phyloP scores from a whole-genome alignment of 2,329 filamentous ascomycete species.

The Aspergillus sp. region DNA sequence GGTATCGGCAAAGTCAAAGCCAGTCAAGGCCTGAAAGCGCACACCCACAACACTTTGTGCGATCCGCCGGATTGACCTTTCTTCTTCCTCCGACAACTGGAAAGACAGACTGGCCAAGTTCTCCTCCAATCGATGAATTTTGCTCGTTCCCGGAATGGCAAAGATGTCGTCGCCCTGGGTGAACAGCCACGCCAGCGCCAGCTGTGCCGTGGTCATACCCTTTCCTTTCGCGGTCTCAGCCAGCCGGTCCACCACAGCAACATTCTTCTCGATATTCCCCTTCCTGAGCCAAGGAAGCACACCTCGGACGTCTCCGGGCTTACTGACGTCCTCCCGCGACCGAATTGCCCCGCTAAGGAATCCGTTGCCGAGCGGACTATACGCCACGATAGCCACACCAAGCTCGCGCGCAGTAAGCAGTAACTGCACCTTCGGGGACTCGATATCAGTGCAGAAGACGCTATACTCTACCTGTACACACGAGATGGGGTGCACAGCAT shows the following conservation, averaged over 20 bases:
- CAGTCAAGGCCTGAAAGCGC: slow-evolving; percentile 14
- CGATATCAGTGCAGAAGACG: slow-evolving; percentile 54
- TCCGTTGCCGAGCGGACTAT: slow-evolving; percentile 48
- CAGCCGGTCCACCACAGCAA: slow-evolving; percentile 56
- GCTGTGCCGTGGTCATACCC: slow-evolving; percentile 56
- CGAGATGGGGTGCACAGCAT: slow-evolving; percentile 52
- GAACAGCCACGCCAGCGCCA: slow-evolving; percentile 65
- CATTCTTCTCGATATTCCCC: slow-evolving; percentile 60
- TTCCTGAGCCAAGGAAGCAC: slow-evolving; percentile 52
- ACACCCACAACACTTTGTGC: slow-evolving; percentile 10
- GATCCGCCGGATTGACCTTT: slow-evolving; percentile 13
- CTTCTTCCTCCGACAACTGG: slow-evolving; percentile 19
- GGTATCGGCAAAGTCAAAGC: background rate
- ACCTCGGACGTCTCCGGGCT: slow-evolving; percentile 50
- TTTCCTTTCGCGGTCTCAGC: slow-evolving; percentile 55
- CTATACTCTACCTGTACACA: slow-evolving; percentile 59
- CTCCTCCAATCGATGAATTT: slow-evolving; percentile 49
- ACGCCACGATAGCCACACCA: slow-evolving; percentile 45
- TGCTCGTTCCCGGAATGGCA: slow-evolving; percentile 61
- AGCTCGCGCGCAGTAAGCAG: slow-evolving; percentile 33
- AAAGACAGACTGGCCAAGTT: slow-evolving; percentile 36
- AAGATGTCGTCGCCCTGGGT: slow-evolving; percentile 63
- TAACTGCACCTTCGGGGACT: slow-evolving; percentile 33
- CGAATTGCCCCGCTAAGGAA: slow-evolving; percentile 48
- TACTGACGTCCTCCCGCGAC: slow-evolving; percentile 39